Conservation (phyloP, 2,329 filamentous ascomycete species). For the Escovopsis sp. region DNA sequence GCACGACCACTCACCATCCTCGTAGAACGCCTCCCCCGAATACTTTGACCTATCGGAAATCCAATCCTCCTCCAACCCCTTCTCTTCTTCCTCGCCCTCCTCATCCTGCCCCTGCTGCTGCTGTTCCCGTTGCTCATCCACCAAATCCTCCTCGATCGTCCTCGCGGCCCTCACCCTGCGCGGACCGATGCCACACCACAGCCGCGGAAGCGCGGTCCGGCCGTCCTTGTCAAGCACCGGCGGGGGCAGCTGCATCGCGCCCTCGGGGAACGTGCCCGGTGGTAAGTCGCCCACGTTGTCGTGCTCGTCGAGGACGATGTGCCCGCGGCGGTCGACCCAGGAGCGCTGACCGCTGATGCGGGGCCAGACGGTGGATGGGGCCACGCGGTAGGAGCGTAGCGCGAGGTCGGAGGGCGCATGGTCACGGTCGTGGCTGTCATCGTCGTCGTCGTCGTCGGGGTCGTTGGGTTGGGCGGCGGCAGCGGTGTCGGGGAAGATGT, state of each 20-base stretch:
- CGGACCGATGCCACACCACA: not conserved
- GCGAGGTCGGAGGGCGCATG: not conserved
- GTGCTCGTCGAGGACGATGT: constrained; percentile 10
- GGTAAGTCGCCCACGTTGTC: constrained; percentile 3
- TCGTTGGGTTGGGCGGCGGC: not conserved
- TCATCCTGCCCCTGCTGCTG: too few relatives aligned
- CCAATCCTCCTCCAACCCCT: too few relatives aligned
- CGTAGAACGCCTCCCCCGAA: too few relatives aligned
- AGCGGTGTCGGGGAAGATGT: constrained; percentile 11
- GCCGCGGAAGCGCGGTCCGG: not conserved
- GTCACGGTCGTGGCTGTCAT: not conserved
- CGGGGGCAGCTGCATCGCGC: constrained; percentile 13
- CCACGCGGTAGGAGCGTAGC: constrained; percentile 13
- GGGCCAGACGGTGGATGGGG: constrained; percentile 18
- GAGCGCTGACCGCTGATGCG: constrained; percentile 14
- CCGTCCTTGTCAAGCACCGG: constrained; percentile 5
- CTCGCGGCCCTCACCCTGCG: not conserved
- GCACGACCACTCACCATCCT: too few relatives aligned
- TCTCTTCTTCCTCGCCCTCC: too few relatives aligned
- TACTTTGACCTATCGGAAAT: too few relatives aligned
- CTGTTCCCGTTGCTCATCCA: not conserved
- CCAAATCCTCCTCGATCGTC: not conserved
- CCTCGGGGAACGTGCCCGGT: constrained; percentile 6
- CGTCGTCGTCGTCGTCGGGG: too few relatives aligned
- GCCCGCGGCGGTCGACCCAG: constrained; percentile 13